Evolutionary conservation across 495 filamentous ascomycete genomes (phyloP).

Genomic region (Penicillium soppii): DNA sequence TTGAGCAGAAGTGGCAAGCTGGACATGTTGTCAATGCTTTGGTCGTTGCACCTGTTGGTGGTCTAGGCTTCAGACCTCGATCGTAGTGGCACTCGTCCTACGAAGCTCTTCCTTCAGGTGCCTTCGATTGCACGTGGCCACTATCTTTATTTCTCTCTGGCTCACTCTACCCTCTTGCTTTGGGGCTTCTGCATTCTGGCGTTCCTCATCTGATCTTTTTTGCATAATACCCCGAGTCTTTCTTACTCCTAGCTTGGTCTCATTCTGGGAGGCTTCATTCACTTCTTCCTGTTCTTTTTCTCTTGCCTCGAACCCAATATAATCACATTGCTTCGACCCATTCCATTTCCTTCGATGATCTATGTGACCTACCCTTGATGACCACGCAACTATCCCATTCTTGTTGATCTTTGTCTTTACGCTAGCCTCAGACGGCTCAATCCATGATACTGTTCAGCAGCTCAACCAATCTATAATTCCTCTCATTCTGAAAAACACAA

Average conservation of each 20-base stretch:
- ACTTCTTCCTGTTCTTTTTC: too few species aligned
- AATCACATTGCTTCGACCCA: too few species aligned
- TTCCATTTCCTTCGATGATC: too few species aligned
- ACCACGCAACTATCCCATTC: too few species aligned
- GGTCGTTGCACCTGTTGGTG: constrained; percentile 50
- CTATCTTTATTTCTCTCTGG: neutral
- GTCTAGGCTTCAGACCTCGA: neutral
- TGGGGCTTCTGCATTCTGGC: constrained; percentile 20
- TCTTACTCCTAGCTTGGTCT: constrained; percentile 1
- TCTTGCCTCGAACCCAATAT: too few species aligned
- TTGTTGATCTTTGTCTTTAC: too few species aligned
- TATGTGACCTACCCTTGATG: too few species aligned
- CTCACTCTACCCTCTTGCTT: constrained; percentile 2
- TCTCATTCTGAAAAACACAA: too few species aligned
- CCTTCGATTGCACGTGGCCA: neutral
- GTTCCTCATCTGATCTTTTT: constrained; percentile 18
- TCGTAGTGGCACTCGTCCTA: neutral
- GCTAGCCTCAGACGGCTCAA: too few species aligned
- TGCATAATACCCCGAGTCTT: constrained; percentile 42
- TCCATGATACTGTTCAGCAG: too few species aligned
- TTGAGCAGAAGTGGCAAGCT: constrained; percentile 70
- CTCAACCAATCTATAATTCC: too few species aligned
- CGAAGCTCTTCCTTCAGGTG: neutral
- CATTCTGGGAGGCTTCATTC: neutral
- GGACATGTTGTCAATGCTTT: constrained; percentile 79